These are phyloP conservation scores for Clarireedia paspali DNA, from an alignment of 2,329 filamentous ascomycete species.

Conservation along the genomic window DNA sequence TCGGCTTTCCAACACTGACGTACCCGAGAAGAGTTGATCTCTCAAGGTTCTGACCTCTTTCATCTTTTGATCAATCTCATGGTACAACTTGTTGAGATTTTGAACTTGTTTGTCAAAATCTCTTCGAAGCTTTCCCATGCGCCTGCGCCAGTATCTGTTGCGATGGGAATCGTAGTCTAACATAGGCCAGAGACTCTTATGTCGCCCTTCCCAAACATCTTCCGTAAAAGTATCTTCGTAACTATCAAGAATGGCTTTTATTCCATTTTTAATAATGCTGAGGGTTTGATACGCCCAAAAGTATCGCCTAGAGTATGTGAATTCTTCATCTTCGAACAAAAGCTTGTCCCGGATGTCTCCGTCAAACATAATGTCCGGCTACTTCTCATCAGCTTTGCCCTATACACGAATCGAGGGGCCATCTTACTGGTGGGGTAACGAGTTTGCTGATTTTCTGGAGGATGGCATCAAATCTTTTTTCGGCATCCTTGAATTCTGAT, in stretches of 20 bases:
- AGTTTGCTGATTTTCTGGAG: conserved; percentile 49
- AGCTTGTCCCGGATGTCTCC: conserved; percentile 46
- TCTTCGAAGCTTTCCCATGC: conserved; percentile 37
- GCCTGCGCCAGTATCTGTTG: conserved; percentile 38
- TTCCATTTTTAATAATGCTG: conserved; percentile 50
- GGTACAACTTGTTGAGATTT: conserved; percentile 26
- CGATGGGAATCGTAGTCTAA: conserved; percentile 38
- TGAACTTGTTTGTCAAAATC: conserved; percentile 39
- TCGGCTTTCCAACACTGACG: conserved; percentile 52
- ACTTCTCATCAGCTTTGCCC: too few relatives aligned
- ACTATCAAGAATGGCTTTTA: conserved; percentile 49
- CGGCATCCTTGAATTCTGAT: conserved; percentile 52
- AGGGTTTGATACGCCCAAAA: conserved; percentile 57
- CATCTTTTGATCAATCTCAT: conserved; percentile 40
- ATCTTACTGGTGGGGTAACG: conserved; percentile 45
- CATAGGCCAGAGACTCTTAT: conserved; percentile 49
- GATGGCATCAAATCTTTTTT: conserved; percentile 49
- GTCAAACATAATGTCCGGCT: conserved; percentile 52
- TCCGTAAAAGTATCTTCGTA: conserved; percentile 51
- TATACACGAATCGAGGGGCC: not conserved
- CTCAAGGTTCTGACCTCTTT: conserved; percentile 49
- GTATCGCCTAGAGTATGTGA: conserved; percentile 48
- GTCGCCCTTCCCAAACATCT: conserved; percentile 49
- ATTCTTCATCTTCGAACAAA: conserved; percentile 52
- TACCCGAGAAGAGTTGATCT: conserved; percentile 56